Evolutionary conservation across 2,329 filamentous ascomycete genomes (phyloP).

Genomic region (Penicillium nordicum): DNA sequence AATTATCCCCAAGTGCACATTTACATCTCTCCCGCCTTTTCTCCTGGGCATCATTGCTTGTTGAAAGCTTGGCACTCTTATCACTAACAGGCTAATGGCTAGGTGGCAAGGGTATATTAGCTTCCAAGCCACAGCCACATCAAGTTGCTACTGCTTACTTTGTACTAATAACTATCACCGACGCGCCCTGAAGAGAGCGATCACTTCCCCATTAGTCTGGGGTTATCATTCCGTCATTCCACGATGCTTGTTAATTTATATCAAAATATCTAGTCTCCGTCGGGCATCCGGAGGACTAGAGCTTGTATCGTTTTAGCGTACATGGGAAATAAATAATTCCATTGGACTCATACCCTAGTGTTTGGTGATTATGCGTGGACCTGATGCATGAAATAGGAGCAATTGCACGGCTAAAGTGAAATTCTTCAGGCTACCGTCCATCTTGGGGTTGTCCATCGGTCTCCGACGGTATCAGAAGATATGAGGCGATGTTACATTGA

Average conservation of each 20-base stretch:
- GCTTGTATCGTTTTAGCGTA: neutral
- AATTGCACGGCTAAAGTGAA: neutral
- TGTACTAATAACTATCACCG: neutral
- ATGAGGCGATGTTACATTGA: constrained; percentile 1
- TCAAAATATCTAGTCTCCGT: neutral
- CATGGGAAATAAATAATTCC: neutral
- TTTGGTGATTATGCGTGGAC: neutral
- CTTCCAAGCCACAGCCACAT: neutral
- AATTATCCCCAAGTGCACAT: neutral
- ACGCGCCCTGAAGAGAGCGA: neutral
- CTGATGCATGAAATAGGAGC: neutral
- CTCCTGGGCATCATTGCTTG: constrained; percentile 5
- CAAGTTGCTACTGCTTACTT: neutral
- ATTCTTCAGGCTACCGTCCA: neutral
- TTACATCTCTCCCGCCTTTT: neutral
- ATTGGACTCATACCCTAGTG: neutral
- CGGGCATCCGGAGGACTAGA: neutral
- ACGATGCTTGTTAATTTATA: neutral
- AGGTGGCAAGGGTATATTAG: neutral
- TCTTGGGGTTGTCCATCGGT: neutral
- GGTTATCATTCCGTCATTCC: neutral
- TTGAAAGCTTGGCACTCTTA: constrained; percentile 3
- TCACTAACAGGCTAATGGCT: neutral
- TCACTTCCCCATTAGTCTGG: neutral
- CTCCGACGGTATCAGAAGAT: constrained; percentile 1